Base-by-base conservation (phyloP, 306 rosid genomes). In the Rosa multiflora region DNA sequence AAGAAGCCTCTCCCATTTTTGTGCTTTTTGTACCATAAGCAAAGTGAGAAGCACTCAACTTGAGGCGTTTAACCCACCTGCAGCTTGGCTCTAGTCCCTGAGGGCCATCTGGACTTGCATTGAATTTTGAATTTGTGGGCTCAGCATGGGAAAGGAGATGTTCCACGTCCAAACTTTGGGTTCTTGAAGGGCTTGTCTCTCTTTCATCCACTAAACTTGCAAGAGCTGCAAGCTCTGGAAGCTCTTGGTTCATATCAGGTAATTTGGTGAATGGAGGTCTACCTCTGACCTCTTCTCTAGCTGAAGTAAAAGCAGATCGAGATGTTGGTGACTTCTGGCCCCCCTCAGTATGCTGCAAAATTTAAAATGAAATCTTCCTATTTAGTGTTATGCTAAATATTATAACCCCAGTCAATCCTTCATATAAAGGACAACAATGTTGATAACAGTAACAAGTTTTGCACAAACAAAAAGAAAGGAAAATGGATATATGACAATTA, bases 61-160 rank as follows among this genome's bases (percentile, higher is more conserved):
- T 91, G 78, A 95, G 93, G 79, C 98, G 91, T 78, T 90, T 91
- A 71, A 93, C 83, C 99, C 97, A 91, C 84, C 89, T 83, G 85
- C 84, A 83, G 83, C 89, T 78, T 55, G 86, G 88, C 53, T 93
- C 98, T 18, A 79, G 42, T 82, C 86, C 86, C 59, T 77, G 83
- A 89, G 80, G 68, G 70, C 82, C 81, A 61, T 46, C 81, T 21
- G 76, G 75, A 76, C 75, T 53, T 15, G 56, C 58, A 47, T 37
- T 83, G 79, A 89, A 82, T 70, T 86, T 92, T 39, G 87, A 84
- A 85, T 78, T 72, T 52, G 76, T 72, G 6, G 69, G 81, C 58
- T 84, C 89, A 26, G 89, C 89, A 48, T 90, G 78, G 72, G 90
- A 82, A 86, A 91, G 91, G 64, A 95, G 86, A 81, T 84, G 85